Evolutionary conservation across 1,284 basidiomycete genomes (phyloP).

Genomic region (Malassezia equina): DNA sequence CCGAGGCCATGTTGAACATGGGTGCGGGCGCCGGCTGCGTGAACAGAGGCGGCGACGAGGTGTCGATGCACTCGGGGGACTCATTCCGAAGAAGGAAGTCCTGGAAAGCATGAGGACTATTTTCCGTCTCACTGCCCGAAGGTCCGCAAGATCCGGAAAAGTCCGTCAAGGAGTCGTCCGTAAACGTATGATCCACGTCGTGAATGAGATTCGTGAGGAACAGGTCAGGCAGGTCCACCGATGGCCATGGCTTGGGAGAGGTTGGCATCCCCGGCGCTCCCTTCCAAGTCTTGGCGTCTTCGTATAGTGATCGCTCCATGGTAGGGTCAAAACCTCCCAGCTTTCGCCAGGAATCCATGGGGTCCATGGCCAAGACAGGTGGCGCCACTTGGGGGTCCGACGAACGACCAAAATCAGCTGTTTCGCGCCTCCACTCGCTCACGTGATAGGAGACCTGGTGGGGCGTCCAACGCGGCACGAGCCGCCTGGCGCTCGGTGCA

Average conservation of each 20-base stretch:
- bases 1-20: neutral
- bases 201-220: conserved; percentile 17
- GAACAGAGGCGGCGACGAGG: neutral
- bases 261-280: neutral
- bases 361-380: neutral
- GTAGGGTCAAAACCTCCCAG: neutral
- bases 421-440: conserved; percentile 9
- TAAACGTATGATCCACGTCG: neutral
- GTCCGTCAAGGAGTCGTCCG: conserved; percentile 10
- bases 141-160: conserved; percentile 3
- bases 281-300: neutral
- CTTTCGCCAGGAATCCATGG: neutral
- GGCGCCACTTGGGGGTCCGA: conserved; percentile 4
- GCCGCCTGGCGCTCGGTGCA: conserved; percentile 9
- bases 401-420: conserved; percentile 17
- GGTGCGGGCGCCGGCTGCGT: neutral
- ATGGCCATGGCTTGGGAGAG: conserved; percentile 12
- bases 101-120: conserved; percentile 11
- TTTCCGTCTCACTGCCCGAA: conserved; percentile 8
- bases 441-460: conserved; percentile 7
- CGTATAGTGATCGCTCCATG: neutral
- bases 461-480: neutral
- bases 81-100: conserved; percentile 11
- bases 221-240: conserved; percentile 15
- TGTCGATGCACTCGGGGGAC: neutral